Evolutionary conservation across 352 stramenopile genomes (phyloP), one percentile per base, ranked within the genome.

Genomic region (Phytopythium vexans): DNA sequence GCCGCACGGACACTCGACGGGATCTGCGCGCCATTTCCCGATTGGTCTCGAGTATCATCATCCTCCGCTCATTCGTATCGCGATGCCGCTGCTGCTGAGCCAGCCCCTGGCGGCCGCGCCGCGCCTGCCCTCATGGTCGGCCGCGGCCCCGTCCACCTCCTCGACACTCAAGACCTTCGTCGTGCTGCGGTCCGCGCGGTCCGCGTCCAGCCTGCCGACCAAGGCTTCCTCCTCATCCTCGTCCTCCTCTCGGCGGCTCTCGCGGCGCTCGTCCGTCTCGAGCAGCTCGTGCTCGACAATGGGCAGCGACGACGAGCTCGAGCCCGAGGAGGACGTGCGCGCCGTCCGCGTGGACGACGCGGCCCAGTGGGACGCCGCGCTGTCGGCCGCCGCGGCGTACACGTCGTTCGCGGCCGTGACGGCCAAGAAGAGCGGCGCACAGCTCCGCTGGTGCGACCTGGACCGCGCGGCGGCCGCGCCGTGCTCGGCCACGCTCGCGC

Each of bases 381-480:
- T 38, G 74, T 76, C 52, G 79, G 64, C 42, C 68, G 60, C 47
- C 53, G 89, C 45, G 21, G 71, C 69, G 14, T 92, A 89, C 70
- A 79, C 87, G 60, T 88, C 76, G 15, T 92, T 89, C 64, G 82
- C 77, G 5, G 79, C 82, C 33, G 79, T 90, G 27, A 58, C 77
- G 15, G 75, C 77, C 42, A 79, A 79, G 57, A 66, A 56, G 43
- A 60, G 55, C 31, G 62, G 68, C 8, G 60, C 72, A 1, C 65
- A 69, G 21, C 67, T 91, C 16, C 78, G 76, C 49, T 92, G 82
- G 82, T 82, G 77, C 59, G 77, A 92, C 63, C 64, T 92, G 27
- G 72, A 85, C 41, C 74, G 64, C 49, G 65, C 68, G 21, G 21
- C 48, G 48, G 5, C 48, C 48, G 48, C 48, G 41, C 64, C 52